Evolutionary conservation across 225 moss, liverwort and hornwort genomes (phyloP), one percentile per base, ranked within the genome.

Genomic region (Pseudisothecium myosuroides): DNA sequence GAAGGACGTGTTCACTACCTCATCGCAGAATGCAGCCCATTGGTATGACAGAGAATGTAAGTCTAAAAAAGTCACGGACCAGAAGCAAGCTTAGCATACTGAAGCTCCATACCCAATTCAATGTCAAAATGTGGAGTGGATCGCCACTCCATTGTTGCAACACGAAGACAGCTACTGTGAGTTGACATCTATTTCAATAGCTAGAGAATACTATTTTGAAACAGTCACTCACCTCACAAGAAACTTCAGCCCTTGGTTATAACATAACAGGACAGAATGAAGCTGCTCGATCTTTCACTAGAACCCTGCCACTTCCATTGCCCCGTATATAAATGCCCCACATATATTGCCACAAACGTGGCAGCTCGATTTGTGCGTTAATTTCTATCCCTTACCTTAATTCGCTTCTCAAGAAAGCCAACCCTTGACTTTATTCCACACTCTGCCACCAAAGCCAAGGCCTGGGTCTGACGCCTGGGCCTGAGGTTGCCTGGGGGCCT

Each of bases 391-490:
- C 76, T 54, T 8, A 26, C 12, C 56, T 17, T 13, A 34, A 50
- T 76, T 56, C 7, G 7, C 11, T 17, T 26, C 17, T 17, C 12
- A 27, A 1, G 27, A 7, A 16, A 17, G 12, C 79, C 2, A 10
- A 4, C 11, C 7, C 16, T 16, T 54, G 24, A 77, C 0, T 77
- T 2, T 54, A 24, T 24, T 54, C 77, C 23, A 77, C 10, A 0
- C 0, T 54, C 4, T 54, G 15, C n/a, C n/a, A n/a, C n/a, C n/a
- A n/a, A n/a, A n/a, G n/a, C n/a, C n/a, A n/a, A n/a, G n/a, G n/a
- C n/a, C n/a, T n/a, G n/a, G n/a, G n/a, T n/a, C n/a, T n/a, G n/a
- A n/a, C n/a, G n/a, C n/a, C 34, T 9, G 63, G 63, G 6, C 18
- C n/a, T 39, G 69, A 69, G 3, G 41, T 65, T 68, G n/a, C 4